Evolutionary conservation across 768 basidiomycete genomes (phyloP).

Genomic region (Tricholoma saponaceum): DNA sequence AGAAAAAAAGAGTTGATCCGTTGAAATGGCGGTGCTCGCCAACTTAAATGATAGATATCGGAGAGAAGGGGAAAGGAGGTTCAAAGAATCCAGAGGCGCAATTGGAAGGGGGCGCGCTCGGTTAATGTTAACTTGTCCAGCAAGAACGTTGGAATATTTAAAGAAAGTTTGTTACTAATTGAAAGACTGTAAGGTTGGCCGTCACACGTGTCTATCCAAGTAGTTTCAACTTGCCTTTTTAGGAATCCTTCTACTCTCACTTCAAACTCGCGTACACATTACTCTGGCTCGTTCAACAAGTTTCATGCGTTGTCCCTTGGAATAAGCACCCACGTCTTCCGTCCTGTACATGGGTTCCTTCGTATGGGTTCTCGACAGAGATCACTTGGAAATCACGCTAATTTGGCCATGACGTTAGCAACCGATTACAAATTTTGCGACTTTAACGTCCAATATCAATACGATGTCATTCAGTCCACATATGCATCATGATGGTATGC

Average conservation of each 20-base stretch:
- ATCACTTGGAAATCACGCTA: too few relatives aligned
- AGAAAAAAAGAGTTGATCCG: background rate
- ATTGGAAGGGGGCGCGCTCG: background rate
- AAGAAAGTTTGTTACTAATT: background rate
- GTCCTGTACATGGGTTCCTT: too few relatives aligned
- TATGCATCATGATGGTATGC: too few relatives aligned
- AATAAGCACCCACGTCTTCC: too few relatives aligned
- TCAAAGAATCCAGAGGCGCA: background rate
- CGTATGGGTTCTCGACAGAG: too few relatives aligned
- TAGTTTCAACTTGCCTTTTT: background rate
- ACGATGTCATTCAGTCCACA: too few relatives aligned
- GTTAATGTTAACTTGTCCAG: background rate
- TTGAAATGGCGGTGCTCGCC: background rate
- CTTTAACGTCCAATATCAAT: too few relatives aligned
- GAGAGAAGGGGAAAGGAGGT: background rate
- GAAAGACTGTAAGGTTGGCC: too few relatives aligned
- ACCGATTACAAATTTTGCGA: background rate
- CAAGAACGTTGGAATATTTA: background rate
- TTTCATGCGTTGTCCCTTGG: too few relatives aligned
- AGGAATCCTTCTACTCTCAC: background rate
- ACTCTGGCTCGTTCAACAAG: too few relatives aligned
- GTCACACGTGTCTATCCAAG: too few relatives aligned
- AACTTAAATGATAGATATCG: background rate
- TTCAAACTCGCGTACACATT: background rate
- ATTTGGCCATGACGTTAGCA: too few relatives aligned